phyloP scores from a whole-genome alignment of 2,329 filamentous ascomycete genomes.

The Beauveria bassiana region DNA sequence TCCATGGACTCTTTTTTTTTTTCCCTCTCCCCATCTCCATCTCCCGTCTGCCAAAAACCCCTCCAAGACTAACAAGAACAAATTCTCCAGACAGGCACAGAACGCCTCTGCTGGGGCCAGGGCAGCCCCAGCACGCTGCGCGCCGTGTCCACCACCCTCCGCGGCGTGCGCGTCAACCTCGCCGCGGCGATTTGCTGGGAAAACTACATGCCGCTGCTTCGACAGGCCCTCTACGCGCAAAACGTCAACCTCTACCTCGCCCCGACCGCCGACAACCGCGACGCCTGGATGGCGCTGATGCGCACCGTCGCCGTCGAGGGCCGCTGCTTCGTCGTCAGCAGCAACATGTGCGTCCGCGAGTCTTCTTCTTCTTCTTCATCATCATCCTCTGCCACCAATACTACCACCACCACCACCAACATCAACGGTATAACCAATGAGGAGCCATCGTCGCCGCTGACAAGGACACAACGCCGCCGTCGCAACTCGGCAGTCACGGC shows the following conservation, averaged over 20 bases:
- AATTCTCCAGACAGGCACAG: conserved; percentile 57
- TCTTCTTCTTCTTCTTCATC: no score
- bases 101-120: conserved; percentile 84
- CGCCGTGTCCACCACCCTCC: conserved; percentile 72
- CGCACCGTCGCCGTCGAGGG: conserved; percentile 75
- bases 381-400: not conserved
- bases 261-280: conserved; percentile 77
- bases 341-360: conserved; percentile 65
- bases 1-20: no score
- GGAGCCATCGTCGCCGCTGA: not conserved
- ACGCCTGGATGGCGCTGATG: conserved; percentile 78
- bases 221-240: conserved; percentile 77
- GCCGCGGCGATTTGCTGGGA: conserved; percentile 94
- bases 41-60: not conserved
- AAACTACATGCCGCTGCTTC: conserved; percentile 86
- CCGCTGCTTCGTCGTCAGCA: conserved; percentile 74
- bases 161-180: conserved; percentile 70
- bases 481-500: conserved; percentile 36
- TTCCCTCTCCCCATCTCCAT: no score
- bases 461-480: conserved; percentile 13
- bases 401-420: not conserved
- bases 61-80: not conserved
- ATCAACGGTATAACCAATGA: not conserved
- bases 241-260: conserved; percentile 90
- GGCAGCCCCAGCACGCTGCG: conserved; percentile 70